Conservation (phyloP, 2,329 filamentous ascomycete genomes). For the Tolypocladium endophyticum region DNA sequence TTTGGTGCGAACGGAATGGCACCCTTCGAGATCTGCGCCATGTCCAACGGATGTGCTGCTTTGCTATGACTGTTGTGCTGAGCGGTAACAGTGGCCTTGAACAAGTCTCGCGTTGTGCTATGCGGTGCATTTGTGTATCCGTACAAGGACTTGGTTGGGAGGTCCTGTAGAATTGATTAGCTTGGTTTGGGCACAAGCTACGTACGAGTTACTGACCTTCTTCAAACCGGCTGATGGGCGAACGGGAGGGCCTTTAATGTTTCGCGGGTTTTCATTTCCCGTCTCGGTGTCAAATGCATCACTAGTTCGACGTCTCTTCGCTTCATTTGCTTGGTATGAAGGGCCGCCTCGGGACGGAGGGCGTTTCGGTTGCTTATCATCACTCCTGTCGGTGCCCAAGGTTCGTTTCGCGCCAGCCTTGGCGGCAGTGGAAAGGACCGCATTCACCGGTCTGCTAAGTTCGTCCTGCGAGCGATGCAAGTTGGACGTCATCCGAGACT, state of each 20-base stretch:
- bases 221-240: slow-evolving; percentile 62
- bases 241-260: slow-evolving; percentile 72
- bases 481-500: slow-evolving; percentile 49
- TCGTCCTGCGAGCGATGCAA: slow-evolving; percentile 47
- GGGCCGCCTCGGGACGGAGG: slow-evolving; percentile 38
- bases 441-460: slow-evolving; percentile 46
- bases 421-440: slow-evolving; percentile 42
- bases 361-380: slow-evolving; percentile 36
- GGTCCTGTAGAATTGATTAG: slow-evolving; percentile 39
- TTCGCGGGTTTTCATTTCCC: slow-evolving; percentile 44
- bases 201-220: slow-evolving; percentile 44
- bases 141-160: slow-evolving; percentile 48
- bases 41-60: slow-evolving; percentile 62
- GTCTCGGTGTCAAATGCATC: slow-evolving; percentile 58
- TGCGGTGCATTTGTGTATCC: slow-evolving; percentile 52
- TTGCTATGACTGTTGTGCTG: slow-evolving; percentile 58
- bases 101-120: slow-evolving; percentile 43
- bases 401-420: slow-evolving; percentile 65
- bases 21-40: slow-evolving; percentile 80
- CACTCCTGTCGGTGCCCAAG: slow-evolving; percentile 54
- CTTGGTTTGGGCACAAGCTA: neutral
- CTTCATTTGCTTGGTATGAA: slow-evolving; percentile 59
- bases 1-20: slow-evolving; percentile 80
- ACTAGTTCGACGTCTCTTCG: slow-evolving; percentile 70
- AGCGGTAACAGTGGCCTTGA: slow-evolving; percentile 54